Base-by-base conservation (phyloP, 352 stramenopile species). In the Globisporangium radiosum region DNA sequence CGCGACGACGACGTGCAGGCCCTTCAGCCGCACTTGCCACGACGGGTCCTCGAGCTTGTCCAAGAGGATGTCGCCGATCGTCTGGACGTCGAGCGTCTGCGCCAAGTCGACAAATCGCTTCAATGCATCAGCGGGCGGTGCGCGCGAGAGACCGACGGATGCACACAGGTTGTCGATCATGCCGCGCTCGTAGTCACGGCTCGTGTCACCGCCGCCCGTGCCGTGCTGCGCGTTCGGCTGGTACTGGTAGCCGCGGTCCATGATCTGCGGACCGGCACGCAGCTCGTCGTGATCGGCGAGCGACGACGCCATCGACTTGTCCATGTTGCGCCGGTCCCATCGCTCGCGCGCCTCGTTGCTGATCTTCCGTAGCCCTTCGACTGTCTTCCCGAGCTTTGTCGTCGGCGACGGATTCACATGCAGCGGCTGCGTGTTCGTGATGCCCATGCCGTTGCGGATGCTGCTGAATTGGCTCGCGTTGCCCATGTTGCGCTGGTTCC, bases 291-390 rank as follows among this genome's bases (percentile, higher is more conserved):
- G 81, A 64, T 95, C 85, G 44, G 85, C 83, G 15, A 95, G 68
- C 9, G 85, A 95, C n/a, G 81, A 88, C n/a, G 73, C 83, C 72
- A 95, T 95, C 14, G 81, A 92, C 68, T 93, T 93, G 68, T 95
- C 85, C 79, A 95, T 92, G 75, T 95, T 93, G 43, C 85, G 85
- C 15, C 83, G 78, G 19, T 95, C 83, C 83, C 84, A 95, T 37
- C 83, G 88, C 42, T 95, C 85, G 17, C 85, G 76, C 13, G 82
- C 83, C 57, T 87, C 79, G 37, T 79, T 72, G 13, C 83, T 78
- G 57, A 92, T 88, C 68, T 91, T 90, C 68, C 88, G 87, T n/a
- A 95, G 64, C 17, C 81, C 77, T 54, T 90, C 80, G 0, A 90
- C 78, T 3, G 78, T 88, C 65, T 93, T 88, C 17, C 80, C 77